Evolutionary conservation across 1,284 basidiomycete species (phyloP).

Genomic region (Limonomyces culmigenus): DNA sequence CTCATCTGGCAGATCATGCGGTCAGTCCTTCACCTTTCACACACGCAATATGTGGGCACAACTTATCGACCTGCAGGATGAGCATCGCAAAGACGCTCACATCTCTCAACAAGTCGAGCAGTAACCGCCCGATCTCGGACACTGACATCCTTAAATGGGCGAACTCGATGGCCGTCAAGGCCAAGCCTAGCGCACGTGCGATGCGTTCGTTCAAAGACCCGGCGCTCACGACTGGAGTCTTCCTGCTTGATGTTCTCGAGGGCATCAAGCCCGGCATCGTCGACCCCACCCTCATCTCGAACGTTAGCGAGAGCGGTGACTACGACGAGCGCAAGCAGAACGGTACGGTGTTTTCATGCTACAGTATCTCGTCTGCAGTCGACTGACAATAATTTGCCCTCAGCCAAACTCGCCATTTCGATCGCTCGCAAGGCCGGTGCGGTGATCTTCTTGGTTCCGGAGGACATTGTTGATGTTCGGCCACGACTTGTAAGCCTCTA

Average conservation of each 20-base stretch:
- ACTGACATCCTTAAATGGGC: constrained; percentile 95
- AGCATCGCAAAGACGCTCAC: constrained; percentile 89
- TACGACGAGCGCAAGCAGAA: constrained; percentile 91
- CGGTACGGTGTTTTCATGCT: constrained; percentile 32
- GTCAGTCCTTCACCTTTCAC: constrained; percentile 20
- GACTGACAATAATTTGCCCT: no score
- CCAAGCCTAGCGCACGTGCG: constrained; percentile 44
- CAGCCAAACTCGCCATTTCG: constrained; percentile 92
- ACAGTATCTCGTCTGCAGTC: not conserved
- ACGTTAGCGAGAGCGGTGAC: constrained; percentile 44
- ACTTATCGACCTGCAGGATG: constrained; percentile 26
- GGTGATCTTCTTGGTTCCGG: constrained; percentile 93
- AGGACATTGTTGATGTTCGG: constrained; percentile 85
- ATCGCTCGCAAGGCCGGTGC: constrained; percentile 97
- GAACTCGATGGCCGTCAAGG: constrained; percentile 71
- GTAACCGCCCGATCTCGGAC: constrained; percentile 78
- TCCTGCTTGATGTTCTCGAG: constrained; percentile 90
- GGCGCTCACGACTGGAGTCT: constrained; percentile 76
- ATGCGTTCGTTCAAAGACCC: constrained; percentile 94
- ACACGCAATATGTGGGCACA: constrained; percentile 1
- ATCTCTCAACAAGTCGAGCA: constrained; percentile 56
- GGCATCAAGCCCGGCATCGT: constrained; percentile 89
- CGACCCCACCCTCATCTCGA: constrained; percentile 69
- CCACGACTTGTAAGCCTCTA: constrained; percentile 49
- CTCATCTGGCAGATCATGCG: constrained; percentile 98